Base-by-base conservation (phyloP, 495 filamentous ascomycete genomes). In the Usnea hakonensis region DNA sequence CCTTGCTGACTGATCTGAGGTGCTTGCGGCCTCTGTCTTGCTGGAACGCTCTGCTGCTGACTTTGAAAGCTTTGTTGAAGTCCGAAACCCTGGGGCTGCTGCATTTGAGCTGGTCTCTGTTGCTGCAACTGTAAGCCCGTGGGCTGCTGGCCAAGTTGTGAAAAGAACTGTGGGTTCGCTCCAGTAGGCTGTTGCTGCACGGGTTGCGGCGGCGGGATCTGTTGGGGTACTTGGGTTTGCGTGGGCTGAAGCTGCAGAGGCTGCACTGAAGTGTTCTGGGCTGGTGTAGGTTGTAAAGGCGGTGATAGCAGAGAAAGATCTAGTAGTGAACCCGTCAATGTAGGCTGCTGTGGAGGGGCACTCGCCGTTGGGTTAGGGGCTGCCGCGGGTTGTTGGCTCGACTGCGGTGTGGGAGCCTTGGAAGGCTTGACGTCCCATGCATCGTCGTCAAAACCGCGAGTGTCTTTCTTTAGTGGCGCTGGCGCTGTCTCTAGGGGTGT, bases 351-450 rank as follows among this genome's bases (percentile, higher is more conserved):
- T 36, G 72, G 64, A 30, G 75, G 62, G 16, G 70, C 57, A 21
- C 50, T 43, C 35, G 74, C 57, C 50, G 73, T 52, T 60, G 69
- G 63, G 38, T 69, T 57, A 43, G 65, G 41, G 11, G 61, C 43
- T 56, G 61, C 41, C 26, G 44, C 41, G 10, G 72, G 50, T 69
- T 73, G 43, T 71, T 69, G 58, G 68, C 73, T 32, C n/a, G 73
- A 67, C 41, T 70, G 68, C 55, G 74, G 36, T 21, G 52, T 38
- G 5, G 77, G 71, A 64, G 85, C 82, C 72, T 85, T 90, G n/a
- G 89, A 80, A n/a, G 91, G 90, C 77, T 97, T 97, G 11, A 94
- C 86, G 69, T 92, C 90, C 94, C 94, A 99, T 33, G 95, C 95
- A 78, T 97, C 90, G 68, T 98, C 95, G 46, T 99, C 94, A 65